Percentiles rank a stretch among this genome's conserved stretches.
Evolutionary conservation across 441 rosid genomes (phyloP).

Genomic region (Populus trichocarpa): DNA sequence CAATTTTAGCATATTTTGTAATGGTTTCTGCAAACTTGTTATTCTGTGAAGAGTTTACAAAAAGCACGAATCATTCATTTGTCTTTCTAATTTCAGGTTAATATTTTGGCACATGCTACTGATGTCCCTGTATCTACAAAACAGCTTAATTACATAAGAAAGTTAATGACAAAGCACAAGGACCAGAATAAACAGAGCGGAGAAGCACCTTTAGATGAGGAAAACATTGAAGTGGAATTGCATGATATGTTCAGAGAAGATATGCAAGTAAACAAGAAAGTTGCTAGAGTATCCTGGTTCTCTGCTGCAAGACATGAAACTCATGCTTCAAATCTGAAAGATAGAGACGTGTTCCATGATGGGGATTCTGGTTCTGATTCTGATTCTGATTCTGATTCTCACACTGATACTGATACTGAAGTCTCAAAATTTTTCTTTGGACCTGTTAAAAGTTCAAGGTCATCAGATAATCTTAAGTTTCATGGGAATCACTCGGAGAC

Average conservation of each 20-base stretch:
- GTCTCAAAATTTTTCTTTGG: conserved; percentile 36
- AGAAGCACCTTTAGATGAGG: conserved; percentile 24
- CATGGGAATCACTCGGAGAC: conserved; percentile 29
- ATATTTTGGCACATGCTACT: conserved; percentile 77
- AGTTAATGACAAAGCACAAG: conserved; percentile 59
- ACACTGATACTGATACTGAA: conserved; percentile 45
- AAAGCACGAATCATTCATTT: background rate
- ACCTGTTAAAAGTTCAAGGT: conserved; percentile 30
- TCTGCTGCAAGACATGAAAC: conserved; percentile 34
- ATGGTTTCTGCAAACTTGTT: conserved; percentile 5
- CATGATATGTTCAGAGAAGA: conserved; percentile 35
- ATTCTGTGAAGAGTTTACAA: conserved; percentile 1
- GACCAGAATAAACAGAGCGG: conserved; percentile 33
- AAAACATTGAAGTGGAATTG: conserved; percentile 28
- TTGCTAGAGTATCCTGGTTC: conserved; percentile 42
- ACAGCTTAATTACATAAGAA: conserved; percentile 75
- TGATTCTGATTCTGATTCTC: conserved; percentile 28
- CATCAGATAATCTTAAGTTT: conserved; percentile 27
- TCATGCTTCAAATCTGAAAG: conserved; percentile 12
- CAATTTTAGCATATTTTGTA: background rate
- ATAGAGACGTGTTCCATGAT: conserved; percentile 25
- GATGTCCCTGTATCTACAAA: conserved; percentile 68
- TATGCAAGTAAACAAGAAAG: conserved; percentile 31
- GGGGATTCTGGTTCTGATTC: conserved; percentile 47
- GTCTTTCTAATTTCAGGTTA: conserved; percentile 62